Evolutionary conservation across 371 early-diverging fungal species (phyloP).

Genomic region (Mucor sp.): DNA sequence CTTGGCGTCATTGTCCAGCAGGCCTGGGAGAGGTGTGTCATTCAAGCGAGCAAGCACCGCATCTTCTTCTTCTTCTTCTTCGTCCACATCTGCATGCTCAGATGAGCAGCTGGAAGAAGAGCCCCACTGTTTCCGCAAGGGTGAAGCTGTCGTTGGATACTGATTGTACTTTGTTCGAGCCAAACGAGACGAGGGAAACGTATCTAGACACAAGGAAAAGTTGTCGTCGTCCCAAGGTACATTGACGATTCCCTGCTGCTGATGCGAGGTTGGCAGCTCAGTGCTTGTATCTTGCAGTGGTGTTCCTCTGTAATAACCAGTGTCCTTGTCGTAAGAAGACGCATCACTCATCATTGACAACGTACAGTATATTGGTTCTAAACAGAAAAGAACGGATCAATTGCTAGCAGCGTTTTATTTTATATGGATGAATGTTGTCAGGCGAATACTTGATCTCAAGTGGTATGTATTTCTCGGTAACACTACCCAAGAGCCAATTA

Average conservation of each 20-base stretch:
- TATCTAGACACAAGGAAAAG: slow-evolving; percentile 16
- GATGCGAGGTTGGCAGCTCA: neutral
- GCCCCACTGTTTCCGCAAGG: slow-evolving; percentile 18
- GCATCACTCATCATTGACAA: neutral
- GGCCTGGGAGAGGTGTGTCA: neutral
- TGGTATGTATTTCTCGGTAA: neutral
- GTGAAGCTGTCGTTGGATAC: slow-evolving; percentile 12
- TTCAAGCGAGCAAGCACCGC: neutral
- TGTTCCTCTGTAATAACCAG: slow-evolving; percentile 3
- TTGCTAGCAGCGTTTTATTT: neutral
- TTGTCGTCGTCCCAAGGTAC: slow-evolving; percentile 25
- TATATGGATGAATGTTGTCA: neutral
- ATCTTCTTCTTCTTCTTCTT: neutral
- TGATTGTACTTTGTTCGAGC: neutral
- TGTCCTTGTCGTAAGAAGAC: neutral
- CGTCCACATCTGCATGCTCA: neutral
- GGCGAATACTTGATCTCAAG: neutral
- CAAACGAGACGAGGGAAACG: slow-evolving; percentile 4
- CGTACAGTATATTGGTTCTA: neutral
- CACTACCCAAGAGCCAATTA: no score
- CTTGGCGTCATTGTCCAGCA: neutral
- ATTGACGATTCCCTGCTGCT: neutral
- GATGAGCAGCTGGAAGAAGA: neutral
- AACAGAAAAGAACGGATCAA: neutral
- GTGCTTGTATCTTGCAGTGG: neutral